Evolutionary conservation across 495 filamentous ascomycete species (phyloP), one percentile per base, ranked within the genome.

Genomic region (Choiromyces venosus): DNA sequence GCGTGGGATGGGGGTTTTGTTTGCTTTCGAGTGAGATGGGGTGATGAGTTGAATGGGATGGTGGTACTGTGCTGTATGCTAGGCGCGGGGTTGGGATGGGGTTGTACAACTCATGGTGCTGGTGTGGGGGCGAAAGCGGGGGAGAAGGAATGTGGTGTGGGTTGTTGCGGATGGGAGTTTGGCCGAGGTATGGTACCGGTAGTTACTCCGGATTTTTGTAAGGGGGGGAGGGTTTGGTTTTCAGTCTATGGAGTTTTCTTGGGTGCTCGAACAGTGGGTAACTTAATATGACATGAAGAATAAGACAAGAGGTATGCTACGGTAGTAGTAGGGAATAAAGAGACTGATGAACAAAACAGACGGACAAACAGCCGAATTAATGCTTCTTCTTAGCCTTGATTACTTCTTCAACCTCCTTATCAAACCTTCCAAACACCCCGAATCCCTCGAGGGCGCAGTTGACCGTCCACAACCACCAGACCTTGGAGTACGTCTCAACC

Each of bases 381-480:
- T 87, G 85, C 65, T 81, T 82, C 72, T 80, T 83, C 81, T 84
- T 81, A 79, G 83, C 82, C 82, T 84, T 84, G 82, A 83, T 84
- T 71, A 73, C n/a, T 14, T 65, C 68, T 72, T 78, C 69, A 10
- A 91, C 88, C 61, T 87, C 78, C 42, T 77, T 75, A 80, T 87
- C 84, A 79, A 91, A 88, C 70, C 90, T 85, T 77, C 80, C 56
- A 71, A 87, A 86, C 56, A 84, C 79, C 19, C 82, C 84, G 67
- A 84, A 80, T 0, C 91, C 91, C 78, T 93, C 91, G 16, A 91
- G 78, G 67, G 90, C 86, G 61, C 81, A 84, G 39, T 84, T 86
- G 21, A 79, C 73, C 33, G 88, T 75, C 91, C 91, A 93, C 56
- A 79, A 77, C 83, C 85, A 88, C 90, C 90, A 93, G 67, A 89